Percentiles rank a stretch among this genome's conserved stretches.
Evolutionary conservation across 371 early-diverging fungal species (phyloP).

Genomic region (Entomophthora muscae): DNA sequence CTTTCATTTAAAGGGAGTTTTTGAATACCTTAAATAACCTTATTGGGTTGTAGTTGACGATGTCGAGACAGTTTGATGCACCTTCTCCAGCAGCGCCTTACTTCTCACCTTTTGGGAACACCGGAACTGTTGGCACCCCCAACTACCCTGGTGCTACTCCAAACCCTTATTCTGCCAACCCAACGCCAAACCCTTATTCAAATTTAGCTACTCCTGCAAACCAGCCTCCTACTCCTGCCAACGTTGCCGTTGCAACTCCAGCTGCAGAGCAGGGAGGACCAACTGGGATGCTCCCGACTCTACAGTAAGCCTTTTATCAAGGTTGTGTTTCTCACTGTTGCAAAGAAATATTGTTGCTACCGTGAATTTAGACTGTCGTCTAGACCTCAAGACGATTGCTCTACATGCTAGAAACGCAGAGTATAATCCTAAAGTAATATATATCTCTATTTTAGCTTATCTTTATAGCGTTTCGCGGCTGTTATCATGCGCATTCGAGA

Average conservation of each 20-base stretch:
- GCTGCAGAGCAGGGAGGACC: slow-evolving; percentile 30
- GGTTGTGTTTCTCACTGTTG: slow-evolving; percentile 8
- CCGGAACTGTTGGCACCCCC: slow-evolving; percentile 2
- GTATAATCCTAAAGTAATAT: slow-evolving; percentile 98
- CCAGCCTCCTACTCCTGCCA: slow-evolving; percentile 25
- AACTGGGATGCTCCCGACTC: slow-evolving; percentile 59
- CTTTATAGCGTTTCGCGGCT: slow-evolving; percentile 95
- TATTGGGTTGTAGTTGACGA: neutral
- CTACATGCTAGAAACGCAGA: slow-evolving; percentile 99
- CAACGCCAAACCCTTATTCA: slow-evolving; percentile 7
- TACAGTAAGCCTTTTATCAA: slow-evolving; percentile 46
- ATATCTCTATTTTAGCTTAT: neutral
- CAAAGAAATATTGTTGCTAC: slow-evolving; percentile 98
- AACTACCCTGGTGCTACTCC: slow-evolving; percentile 3
- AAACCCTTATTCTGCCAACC: slow-evolving; percentile 7
- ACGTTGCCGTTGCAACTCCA: slow-evolving; percentile 15
- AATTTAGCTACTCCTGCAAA: slow-evolving; percentile 21
- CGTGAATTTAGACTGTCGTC: slow-evolving; percentile 97
- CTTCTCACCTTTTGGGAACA: neutral
- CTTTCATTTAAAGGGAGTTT: neutral
- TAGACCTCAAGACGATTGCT: slow-evolving; percentile 99
- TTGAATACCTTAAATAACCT: neutral
- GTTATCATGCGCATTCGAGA: slow-evolving; percentile 99
- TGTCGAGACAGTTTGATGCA: neutral
- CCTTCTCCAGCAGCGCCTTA: slow-evolving; percentile 8